Conservation (phyloP, 2,329 filamentous ascomycete genomes). For the Alternaria infectoria region DNA sequence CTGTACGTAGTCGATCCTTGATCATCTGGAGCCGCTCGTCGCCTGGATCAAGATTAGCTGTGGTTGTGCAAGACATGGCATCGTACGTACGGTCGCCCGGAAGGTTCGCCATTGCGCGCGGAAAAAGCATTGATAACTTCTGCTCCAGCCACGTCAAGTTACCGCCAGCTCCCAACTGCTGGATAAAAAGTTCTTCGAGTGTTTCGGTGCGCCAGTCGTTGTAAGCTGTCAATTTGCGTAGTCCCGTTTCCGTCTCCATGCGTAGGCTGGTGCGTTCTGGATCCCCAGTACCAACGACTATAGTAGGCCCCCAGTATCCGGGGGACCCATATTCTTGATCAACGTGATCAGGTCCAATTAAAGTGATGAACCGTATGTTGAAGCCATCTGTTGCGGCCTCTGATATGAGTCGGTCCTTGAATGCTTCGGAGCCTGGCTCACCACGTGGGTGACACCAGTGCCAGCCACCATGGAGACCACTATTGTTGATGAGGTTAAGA, state of each 20-base stretch:
- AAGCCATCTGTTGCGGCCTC: neutral
- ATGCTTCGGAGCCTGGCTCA: neutral
- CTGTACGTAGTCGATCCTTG: neutral
- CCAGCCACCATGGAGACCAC: neutral
- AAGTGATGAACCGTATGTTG: neutral
- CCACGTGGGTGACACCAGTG: neutral
- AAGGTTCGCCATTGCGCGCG: neutral
- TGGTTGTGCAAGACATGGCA: neutral
- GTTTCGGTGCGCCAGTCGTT: neutral
- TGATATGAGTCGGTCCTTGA: neutral
- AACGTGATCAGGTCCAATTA: neutral
- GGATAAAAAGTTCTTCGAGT: neutral
- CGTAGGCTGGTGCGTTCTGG: neutral
- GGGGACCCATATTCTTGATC: neutral
- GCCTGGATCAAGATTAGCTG: neutral
- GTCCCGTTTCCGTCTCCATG: neutral
- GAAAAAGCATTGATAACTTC: neutral
- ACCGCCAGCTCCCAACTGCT: neutral
- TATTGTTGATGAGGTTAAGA: neutral
- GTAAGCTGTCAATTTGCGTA: neutral
- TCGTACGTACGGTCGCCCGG: neutral
- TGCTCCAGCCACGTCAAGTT: neutral
- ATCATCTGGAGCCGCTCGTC: neutral
- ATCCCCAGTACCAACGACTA: neutral
- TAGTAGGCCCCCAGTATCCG: neutral